A percentile compares a stretch with the other conserved stretches of the same genome.
phyloP scores from a whole-genome alignment of 1,284 basidiomycete species.

The Erythrobasidium hasegawianum region DNA sequence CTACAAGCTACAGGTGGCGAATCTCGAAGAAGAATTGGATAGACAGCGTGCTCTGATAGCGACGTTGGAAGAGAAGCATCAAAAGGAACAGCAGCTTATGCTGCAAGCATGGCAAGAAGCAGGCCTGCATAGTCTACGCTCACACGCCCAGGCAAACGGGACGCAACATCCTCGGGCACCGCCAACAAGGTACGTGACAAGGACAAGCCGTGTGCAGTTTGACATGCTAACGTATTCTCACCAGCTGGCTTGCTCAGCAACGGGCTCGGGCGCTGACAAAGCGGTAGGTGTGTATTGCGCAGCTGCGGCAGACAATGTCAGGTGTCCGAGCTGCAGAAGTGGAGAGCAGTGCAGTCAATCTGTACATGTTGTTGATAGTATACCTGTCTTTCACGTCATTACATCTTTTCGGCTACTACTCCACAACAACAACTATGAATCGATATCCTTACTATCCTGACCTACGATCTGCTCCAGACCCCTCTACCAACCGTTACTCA shows the following conservation, averaged over 20 bases:
- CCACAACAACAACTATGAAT: too few relatives aligned
- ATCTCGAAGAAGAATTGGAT: constrained; percentile 8
- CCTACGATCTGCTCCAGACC: too few relatives aligned
- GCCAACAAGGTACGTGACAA: constrained; percentile 32
- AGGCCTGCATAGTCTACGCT: constrained; percentile 54
- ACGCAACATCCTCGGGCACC: constrained; percentile 42
- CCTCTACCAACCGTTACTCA: constrained; percentile 15
- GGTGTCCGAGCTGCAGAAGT: too few relatives aligned
- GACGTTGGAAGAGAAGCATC: constrained; percentile 62
- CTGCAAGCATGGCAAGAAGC: constrained; percentile 66
- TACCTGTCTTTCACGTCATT: too few relatives aligned
- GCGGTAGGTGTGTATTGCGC: too few relatives aligned
- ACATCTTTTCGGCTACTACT: too few relatives aligned
- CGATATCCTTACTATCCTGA: too few relatives aligned
- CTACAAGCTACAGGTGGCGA: constrained; percentile 8
- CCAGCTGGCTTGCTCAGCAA: constrained; percentile 62
- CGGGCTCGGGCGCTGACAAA: constrained; percentile 44
- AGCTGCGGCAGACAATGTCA: too few relatives aligned
- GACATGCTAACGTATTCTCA: constrained; percentile 54
- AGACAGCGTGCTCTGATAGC: constrained; percentile 46
- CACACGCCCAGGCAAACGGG: constrained; percentile 58
- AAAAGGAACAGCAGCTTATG: constrained; percentile 74
- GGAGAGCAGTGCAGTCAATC: too few relatives aligned
- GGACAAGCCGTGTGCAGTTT: too few relatives aligned
- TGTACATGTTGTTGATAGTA: too few relatives aligned